Conservation (phyloP, 805 yeast genomes). For the Scheffersomyces amazonensis region DNA sequence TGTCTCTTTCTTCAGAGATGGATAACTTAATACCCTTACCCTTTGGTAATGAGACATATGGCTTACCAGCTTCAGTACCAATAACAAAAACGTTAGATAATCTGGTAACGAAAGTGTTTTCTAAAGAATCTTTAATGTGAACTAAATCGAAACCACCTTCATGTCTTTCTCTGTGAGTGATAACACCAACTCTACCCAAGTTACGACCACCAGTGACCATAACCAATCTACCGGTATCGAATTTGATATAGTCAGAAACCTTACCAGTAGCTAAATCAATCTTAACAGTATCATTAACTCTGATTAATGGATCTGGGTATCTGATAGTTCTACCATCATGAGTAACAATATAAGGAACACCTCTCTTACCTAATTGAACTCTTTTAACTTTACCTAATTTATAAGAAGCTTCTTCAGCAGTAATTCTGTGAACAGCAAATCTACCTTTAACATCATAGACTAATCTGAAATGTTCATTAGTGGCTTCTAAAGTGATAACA, state of each 20-base stretch:
- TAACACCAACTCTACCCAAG: conserved; percentile 42
- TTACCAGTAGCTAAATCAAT: conserved; percentile 95
- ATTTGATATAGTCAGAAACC: conserved; percentile 53
- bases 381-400: conserved; percentile 97
- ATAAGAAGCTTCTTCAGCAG: conserved; percentile 98
- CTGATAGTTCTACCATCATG: conserved; percentile 99
- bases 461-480: conserved; percentile 99
- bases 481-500: conserved; percentile 94
- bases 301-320: conserved; percentile 98
- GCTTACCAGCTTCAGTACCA: conserved; percentile 41
- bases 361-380: conserved; percentile 97
- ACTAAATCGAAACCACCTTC: conserved; percentile 42
- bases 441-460: conserved; percentile 98
- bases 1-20: conserved; percentile 42
- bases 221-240: conserved; percentile 40
- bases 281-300: conserved; percentile 97
- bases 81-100: conserved; percentile 37
- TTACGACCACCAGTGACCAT: conserved; percentile 45
- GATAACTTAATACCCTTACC: conserved; percentile 44
- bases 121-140: conserved; percentile 39
- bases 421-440: conserved; percentile 99
- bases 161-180: conserved; percentile 40
- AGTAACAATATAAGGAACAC: conserved; percentile 97
- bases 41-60: conserved; percentile 40
- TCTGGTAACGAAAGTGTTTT: conserved; percentile 41